Evolutionary conservation across 768 basidiomycete genomes (phyloP), one percentile per base, ranked within the genome.

Genomic region (Scleroderma citrinum): DNA sequence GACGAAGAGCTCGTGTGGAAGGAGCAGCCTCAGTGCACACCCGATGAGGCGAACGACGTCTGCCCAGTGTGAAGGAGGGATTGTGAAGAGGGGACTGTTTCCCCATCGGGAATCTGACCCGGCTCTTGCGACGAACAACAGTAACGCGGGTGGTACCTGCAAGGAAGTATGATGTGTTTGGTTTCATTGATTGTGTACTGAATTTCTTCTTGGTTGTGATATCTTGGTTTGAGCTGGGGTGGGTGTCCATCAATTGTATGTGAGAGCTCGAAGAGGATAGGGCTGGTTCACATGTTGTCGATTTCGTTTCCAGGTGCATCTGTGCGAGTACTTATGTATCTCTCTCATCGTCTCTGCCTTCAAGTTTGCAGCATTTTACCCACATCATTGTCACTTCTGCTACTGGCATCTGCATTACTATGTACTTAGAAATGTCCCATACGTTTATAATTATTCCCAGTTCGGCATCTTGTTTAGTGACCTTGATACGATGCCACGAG

Each of bases 31-130:
- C 11, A 50, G 48, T 8, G 38, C 53, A 0, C 62, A 58, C 21
- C 44, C n/a, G 16, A 58, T 67, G 16, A 65, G 65, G 54, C 61
- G 64, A 17, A 59, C 64, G 23, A 60, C 50, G 10, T 65, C 65
- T 40, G 64, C 56, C 37, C 63, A 50, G 43, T 60, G 47, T 24
- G 63, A 66, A 39, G 58, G 58, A 23, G 64, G 60, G 24, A 4
- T 57, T 14, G 42, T 53, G 34, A 65, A 58, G 45, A 57, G 64
- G 45, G 63, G 67, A 20, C 59, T 60, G 19, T 32, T 67, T 46
- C 34, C 59, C 3, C 63, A 67, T 44, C 63, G 65, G 34, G 64
- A 65, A 31, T 65, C 64, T 11, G 55, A 65, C 38, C 65, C 65
- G 12, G 60, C 62, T 38, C 54, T 64, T 29, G 61, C 31, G 45